Evolutionary conservation across 371 early-diverging fungal species (phyloP), one percentile per base, ranked within the genome.

Genomic region (Mycotypha africana): DNA sequence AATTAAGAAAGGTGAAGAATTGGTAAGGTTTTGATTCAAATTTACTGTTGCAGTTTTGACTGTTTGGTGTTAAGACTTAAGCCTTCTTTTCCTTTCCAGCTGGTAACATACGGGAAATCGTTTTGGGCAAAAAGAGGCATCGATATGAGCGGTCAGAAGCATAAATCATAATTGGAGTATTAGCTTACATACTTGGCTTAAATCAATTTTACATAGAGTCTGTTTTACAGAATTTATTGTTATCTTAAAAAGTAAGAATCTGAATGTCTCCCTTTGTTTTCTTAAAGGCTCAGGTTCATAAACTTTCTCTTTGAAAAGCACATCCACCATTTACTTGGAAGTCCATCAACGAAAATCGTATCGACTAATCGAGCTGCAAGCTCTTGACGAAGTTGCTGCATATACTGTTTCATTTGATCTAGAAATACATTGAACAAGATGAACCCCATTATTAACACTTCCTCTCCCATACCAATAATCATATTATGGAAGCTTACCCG

Each of bases 281-380:
- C 22, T 67, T 78, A 84, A 41, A 84, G 60, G 20, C 77, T 65
- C 74, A 88, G 82, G 61, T 86, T 86, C 97, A 98, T 97, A 59
- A 98, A 98, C 79, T 93, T 92, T 62, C 95, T 78, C 84, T 95
- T 97, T 51, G 89, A 82, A 76, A 98, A 98, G 60, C 90, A 85
- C 84, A 95, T 80, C 98, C 98, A 98, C 97, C 97, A 98, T 62
- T 97, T 97, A 78, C 90, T 90, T 28, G 92, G 89, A 44, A 73
- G 77, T 25, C 75, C 87, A 43, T 86, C 88, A 21, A 81, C 78
- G 65, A 89, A 98, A 23, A 95, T 72, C 36, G 76, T 77, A 19
- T 82, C 81, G 3, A 85, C 77, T 33, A 98, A 73, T 34, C 98
- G 64, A 38, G 62, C 47, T 5, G 80, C 89, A 43, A 88, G 64